A percentile compares a stretch with the other conserved stretches of the same genome.
Conservation (phyloP, 192 early-diverging fungal genomes). For the Coemansia sp. region DNA sequence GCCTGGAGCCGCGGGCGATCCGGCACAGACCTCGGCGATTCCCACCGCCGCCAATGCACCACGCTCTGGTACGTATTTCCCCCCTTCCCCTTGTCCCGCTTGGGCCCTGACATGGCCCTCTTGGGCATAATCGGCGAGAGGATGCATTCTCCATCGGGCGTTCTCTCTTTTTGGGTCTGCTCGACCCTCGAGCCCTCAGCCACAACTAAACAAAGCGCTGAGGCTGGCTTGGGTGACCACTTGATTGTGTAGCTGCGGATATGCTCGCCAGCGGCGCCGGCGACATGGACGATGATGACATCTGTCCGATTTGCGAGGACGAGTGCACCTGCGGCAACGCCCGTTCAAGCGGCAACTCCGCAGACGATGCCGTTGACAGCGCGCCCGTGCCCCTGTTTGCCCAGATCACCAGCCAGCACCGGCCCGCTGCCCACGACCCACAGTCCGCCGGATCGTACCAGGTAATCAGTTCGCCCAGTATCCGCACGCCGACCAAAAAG, state of each 20-base stretch:
- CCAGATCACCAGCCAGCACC: slow-evolving; percentile 13
- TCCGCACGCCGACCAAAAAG: background rate
- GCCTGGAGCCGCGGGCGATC: background rate
- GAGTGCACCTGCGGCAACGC: slow-evolving; percentile 40
- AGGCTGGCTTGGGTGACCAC: too few relatives aligned
- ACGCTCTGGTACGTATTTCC: background rate
- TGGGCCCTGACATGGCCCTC: too few relatives aligned
- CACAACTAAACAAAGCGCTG: too few relatives aligned
- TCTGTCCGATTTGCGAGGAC: slow-evolving; percentile 50
- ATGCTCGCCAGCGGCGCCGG: background rate
- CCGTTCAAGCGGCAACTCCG: slow-evolving; percentile 1
- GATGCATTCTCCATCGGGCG: too few relatives aligned
- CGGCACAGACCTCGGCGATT: background rate
- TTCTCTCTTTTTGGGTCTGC: too few relatives aligned
- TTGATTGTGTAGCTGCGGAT: background rate
- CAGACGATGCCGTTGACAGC: background rate
- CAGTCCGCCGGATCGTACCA: background rate
- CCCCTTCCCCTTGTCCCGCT: too few relatives aligned
- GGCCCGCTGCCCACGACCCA: background rate
- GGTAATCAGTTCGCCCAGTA: background rate
- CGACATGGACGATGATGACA: slow-evolving; percentile 48
- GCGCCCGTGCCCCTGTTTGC: slow-evolving; percentile 30
- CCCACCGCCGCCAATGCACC: background rate
- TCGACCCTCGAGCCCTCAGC: too few relatives aligned
- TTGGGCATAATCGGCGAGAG: too few relatives aligned